phyloP scores from a whole-genome alignment of 2,329 filamentous ascomycete genomes.

The Dothistroma pini region DNA sequence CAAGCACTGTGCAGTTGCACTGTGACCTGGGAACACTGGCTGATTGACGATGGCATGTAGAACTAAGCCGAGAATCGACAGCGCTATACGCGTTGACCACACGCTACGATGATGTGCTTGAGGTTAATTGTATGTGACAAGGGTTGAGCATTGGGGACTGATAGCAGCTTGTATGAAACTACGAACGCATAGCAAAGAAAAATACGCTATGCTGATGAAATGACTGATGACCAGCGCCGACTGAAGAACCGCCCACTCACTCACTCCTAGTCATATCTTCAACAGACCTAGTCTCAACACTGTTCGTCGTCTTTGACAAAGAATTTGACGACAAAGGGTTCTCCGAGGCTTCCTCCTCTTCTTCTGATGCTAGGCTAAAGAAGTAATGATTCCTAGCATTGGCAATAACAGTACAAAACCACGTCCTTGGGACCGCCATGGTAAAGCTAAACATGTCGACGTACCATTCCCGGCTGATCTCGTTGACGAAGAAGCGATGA shows the following conservation, averaged over 20 bases:
- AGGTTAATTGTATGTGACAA: no score
- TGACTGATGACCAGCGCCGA: background rate
- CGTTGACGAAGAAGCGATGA: conserved; percentile 13
- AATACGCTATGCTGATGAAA: background rate
- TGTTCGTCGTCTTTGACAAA: background rate
- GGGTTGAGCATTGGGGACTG: no score
- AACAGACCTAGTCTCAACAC: background rate
- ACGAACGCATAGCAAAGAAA: background rate
- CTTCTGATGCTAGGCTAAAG: background rate
- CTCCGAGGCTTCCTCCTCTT: background rate
- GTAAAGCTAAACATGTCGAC: conserved; percentile 8
- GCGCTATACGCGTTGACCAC: no score
- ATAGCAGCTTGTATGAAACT: background rate
- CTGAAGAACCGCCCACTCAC: background rate
- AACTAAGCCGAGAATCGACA: no score
- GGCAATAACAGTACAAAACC: conserved; percentile 5
- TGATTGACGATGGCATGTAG: no score
- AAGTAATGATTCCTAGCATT: conserved; percentile 5
- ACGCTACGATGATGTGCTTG: no score
- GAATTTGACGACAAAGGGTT: no score
- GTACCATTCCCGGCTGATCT: conserved; percentile 11
- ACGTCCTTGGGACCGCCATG: conserved; percentile 2
- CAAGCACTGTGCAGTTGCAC: background rate
- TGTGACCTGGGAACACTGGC: no score
- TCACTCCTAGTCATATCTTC: background rate